Evolutionary conservation across 176 grass and related monocot genomes (phyloP).

Genomic region (Bonia amplexicaulis): DNA sequence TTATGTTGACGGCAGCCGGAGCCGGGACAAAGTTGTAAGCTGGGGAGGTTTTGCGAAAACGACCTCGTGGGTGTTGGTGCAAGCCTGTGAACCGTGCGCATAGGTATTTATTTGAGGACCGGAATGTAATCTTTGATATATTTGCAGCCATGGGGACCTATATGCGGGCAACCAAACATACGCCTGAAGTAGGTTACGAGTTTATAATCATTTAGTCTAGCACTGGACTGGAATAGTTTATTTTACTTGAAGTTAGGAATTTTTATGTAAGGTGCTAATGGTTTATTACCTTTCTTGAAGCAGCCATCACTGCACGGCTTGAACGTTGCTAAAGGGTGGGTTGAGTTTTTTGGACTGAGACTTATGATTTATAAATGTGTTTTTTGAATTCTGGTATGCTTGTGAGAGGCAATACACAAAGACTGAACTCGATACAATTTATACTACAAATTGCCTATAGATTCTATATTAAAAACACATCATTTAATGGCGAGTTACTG

Average conservation of each 20-base stretch:
- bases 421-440: rapidly evolving
- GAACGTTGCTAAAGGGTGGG: too few relatives aligned
- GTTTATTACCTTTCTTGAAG: background rate
- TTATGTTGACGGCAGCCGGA: background rate
- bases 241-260: background rate
- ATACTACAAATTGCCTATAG: too few relatives aligned
- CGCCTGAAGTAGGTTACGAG: too few relatives aligned
- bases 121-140: background rate
- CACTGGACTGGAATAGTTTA: background rate
- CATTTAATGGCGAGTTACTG: too few relatives aligned
- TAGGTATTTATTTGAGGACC: background rate
- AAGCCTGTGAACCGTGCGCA: background rate
- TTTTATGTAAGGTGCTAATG: background rate
- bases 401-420: too few relatives aligned
- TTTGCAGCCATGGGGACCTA: background rate
- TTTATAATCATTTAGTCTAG: background rate
- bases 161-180: too few relatives aligned
- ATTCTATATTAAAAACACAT: too few relatives aligned
- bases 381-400: too few relatives aligned
- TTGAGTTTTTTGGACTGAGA: too few relatives aligned
- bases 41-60: background rate
- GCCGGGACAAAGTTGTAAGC: background rate
- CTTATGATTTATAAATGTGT: too few relatives aligned
- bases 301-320: too few relatives aligned
- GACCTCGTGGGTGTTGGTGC: background rate